A percentile compares a stretch with the other conserved stretches of the same genome.
Conservation (phyloP, 805 yeast genomes). For the Sugiyamaella americana region DNA sequence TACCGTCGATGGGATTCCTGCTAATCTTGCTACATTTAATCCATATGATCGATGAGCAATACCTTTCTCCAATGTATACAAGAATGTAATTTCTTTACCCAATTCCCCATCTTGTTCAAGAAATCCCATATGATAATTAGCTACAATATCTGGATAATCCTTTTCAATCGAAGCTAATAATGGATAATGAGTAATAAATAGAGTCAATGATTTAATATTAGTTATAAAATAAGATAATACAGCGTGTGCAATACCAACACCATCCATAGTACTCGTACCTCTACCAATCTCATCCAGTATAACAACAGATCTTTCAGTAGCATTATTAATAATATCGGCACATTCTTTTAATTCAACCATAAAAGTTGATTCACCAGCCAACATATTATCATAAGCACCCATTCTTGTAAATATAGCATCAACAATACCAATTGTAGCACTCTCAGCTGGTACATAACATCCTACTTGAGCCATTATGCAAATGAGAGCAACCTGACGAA, state of each 20-base stretch:
- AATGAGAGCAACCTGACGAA: conserved; percentile 64
- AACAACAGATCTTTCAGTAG: conserved; percentile 52
- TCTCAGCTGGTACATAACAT: conserved; percentile 62
- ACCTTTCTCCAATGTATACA: conserved; percentile 47
- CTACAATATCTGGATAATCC: conserved; percentile 37
- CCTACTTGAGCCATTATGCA: conserved; percentile 76
- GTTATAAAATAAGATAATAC: conserved; percentile 54
- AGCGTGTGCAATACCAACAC: conserved; percentile 73
- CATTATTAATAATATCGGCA: conserved; percentile 45
- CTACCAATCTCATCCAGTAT: conserved; percentile 73
- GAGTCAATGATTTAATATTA: conserved; percentile 45
- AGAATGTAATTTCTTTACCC: conserved; percentile 41
- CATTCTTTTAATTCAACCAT: conserved; percentile 72
- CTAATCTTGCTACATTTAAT: conserved; percentile 74
- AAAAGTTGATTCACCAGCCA: conserved; percentile 76
- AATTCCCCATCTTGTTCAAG: conserved; percentile 34
- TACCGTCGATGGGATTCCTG: conserved; percentile 41
- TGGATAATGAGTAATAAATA: conserved; percentile 85
- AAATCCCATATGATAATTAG: conserved; percentile 70
- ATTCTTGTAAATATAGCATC: conserved; percentile 45
- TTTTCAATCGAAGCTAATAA: conserved; percentile 49
- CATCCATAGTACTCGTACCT: conserved; percentile 72
- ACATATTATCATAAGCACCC: conserved; percentile 64
- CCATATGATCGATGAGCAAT: conserved; percentile 67
- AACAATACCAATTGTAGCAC: conserved; percentile 58